Evolutionary conservation across 2,329 filamentous ascomycete species (phyloP).

Genomic region (Trichoderma atrobrunneum): DNA sequence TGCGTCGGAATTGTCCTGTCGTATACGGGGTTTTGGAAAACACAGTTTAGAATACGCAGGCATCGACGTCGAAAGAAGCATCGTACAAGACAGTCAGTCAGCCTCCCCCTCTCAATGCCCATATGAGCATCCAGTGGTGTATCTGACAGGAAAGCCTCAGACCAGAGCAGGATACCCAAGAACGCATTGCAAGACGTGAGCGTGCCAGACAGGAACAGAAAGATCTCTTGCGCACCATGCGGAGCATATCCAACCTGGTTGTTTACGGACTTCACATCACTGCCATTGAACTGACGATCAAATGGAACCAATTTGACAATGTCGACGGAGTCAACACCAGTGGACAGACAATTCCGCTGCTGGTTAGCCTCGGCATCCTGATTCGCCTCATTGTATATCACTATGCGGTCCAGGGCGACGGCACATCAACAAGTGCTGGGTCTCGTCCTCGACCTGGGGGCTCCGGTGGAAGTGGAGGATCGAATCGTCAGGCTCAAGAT

Average conservation of each 20-base stretch:
- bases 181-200: not conserved
- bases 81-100: conserved; percentile 3
- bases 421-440: not conserved
- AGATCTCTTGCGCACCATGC: conserved; percentile 25
- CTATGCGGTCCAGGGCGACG: conserved; percentile 11
- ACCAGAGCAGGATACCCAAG: conserved; percentile 17
- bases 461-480: not conserved
- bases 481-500: not conserved
- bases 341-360: conserved; percentile 34
- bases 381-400: conserved; percentile 28
- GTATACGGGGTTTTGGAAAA: not conserved
- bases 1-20: conserved; percentile 22
- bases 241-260: conserved; percentile 25
- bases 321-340: conserved; percentile 28
- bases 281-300: conserved; percentile 34
- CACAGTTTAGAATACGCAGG: not conserved
- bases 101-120: not conserved
- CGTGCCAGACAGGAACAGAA: conserved; percentile 23
- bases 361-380: conserved; percentile 32
- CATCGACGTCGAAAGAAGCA: conserved; percentile 26
- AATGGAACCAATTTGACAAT: conserved; percentile 32
- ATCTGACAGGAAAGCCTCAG: not conserved
- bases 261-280: conserved; percentile 32
- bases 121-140: not conserved
- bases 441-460: not conserved